A percentile compares a stretch with the other conserved stretches of the same genome.
phyloP scores from a whole-genome alignment of 139 green algal species.

The Coccomyxa sp. region DNA sequence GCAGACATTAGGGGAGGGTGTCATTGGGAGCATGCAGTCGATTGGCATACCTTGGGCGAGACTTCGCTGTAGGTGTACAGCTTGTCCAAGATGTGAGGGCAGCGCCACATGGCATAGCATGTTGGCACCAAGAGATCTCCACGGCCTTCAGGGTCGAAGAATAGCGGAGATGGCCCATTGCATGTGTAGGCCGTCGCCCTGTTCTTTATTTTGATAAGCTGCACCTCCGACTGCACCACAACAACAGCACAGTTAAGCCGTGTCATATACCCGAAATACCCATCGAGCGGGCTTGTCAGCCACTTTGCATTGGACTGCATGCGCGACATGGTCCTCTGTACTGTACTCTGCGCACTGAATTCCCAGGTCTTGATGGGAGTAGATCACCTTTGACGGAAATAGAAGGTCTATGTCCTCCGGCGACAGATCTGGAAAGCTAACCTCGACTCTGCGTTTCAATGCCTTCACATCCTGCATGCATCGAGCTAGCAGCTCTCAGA shows the following conservation, averaged over 20 bases:
- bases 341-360: too few relatives aligned
- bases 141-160: constrained; percentile 24
- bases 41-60: constrained; percentile 16
- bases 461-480: constrained; percentile 7
- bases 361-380: too few relatives aligned
- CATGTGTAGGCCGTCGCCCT: constrained; percentile 1
- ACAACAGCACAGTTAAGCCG: background rate
- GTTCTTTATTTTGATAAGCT: constrained; percentile 12
- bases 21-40: background rate
- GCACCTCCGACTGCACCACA: background rate
- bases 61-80: constrained; percentile 29
- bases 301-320: background rate
- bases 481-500: too few relatives aligned
- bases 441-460: background rate
- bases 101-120: constrained; percentile 24
- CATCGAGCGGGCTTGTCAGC: background rate
- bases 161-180: constrained; percentile 10
- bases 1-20: background rate
- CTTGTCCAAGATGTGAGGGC: background rate
- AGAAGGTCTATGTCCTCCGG: background rate
- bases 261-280: background rate
- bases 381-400: background rate
- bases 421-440: background rate
- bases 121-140: constrained; percentile 20
- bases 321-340: too few relatives aligned